A percentile compares a stretch with the other conserved stretches of the same genome.
phyloP scores from a whole-genome alignment of 1,139 yeast species.

The Nakaseomyces delphensis region DNA sequence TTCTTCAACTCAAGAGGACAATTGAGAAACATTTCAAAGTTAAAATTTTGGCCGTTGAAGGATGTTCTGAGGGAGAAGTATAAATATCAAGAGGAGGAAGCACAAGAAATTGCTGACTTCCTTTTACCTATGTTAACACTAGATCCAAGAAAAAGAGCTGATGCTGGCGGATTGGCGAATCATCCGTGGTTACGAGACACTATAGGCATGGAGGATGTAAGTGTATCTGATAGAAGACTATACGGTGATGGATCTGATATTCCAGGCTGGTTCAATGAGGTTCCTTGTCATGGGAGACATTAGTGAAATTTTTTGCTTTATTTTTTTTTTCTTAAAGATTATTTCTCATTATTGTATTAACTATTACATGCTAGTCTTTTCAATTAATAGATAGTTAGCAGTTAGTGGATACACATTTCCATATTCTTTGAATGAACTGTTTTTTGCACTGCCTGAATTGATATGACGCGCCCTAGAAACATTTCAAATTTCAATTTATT shows the following conservation, averaged over 20 bases:
- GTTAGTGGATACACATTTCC: no score
- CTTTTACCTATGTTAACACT: constrained; percentile 56
- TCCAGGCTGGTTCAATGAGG: constrained; percentile 47
- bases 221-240: constrained; percentile 40
- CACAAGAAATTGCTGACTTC: constrained; percentile 51
- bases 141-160: constrained; percentile 63
- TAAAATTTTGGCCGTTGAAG: constrained; percentile 58
- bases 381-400: no score
- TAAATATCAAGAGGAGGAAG: constrained; percentile 42
- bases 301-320: constrained; percentile 8
- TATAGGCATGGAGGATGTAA: constrained; percentile 47
- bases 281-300: constrained; percentile 26
- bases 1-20: constrained; percentile 47
- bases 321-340: background rate
- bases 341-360: background rate
- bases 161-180: constrained; percentile 66
- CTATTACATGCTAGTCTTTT: constrained; percentile 1
- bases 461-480: no score
- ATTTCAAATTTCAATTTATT: no score
- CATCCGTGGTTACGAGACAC: constrained; percentile 67
- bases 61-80: constrained; percentile 56
- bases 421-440: no score
- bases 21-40: constrained; percentile 47
- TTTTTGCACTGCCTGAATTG: no score
- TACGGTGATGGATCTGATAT: constrained; percentile 60